phyloP scores from a whole-genome alignment of 495 filamentous ascomycete species.

The Daldinia bambusicola region DNA sequence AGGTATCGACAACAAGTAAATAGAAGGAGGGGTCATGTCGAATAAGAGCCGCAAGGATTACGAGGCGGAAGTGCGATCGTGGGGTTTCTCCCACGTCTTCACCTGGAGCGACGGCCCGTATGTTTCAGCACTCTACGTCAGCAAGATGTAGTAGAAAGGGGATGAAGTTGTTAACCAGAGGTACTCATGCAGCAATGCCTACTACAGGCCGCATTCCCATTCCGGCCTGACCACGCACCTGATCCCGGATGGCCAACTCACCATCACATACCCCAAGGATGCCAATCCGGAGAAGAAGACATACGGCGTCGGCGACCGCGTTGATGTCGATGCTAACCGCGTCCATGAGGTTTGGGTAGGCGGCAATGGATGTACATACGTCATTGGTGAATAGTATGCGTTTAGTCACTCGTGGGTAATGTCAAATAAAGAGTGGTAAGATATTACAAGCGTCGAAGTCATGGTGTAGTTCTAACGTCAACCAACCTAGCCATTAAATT shows the following conservation, averaged over 20 bases:
- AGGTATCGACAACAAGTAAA: constrained; percentile 6
- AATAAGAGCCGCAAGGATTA: constrained; percentile 34
- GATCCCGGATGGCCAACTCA: constrained; percentile 75
- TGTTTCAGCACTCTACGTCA: constrained; percentile 37
- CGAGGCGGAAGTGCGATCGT: constrained; percentile 74
- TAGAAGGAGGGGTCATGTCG: constrained; percentile 23
- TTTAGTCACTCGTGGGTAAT: neutral
- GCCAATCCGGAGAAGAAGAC: constrained; percentile 69
- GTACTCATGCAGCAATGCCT: constrained; percentile 59
- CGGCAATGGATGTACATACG: constrained; percentile 79
- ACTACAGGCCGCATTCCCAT: constrained; percentile 83
- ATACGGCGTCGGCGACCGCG: constrained; percentile 70
- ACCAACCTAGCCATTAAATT: neutral
- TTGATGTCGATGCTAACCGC: constrained; percentile 80
- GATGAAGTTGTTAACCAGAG: constrained; percentile 13
- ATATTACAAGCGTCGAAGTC: neutral
- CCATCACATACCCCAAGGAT: constrained; percentile 78
- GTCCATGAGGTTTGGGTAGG: constrained; percentile 90
- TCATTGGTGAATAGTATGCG: constrained; percentile 75
- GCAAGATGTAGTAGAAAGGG: neutral
- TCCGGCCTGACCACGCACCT: constrained; percentile 76
- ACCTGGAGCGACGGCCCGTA: constrained; percentile 84
- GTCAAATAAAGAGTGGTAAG: neutral
- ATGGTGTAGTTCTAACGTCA: neutral
- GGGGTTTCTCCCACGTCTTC: constrained; percentile 81